These are phyloP conservation scores for Globisporangium carolinianum DNA, from an alignment of 352 stramenopile genomes.

Conservation along the genomic window DNA sequence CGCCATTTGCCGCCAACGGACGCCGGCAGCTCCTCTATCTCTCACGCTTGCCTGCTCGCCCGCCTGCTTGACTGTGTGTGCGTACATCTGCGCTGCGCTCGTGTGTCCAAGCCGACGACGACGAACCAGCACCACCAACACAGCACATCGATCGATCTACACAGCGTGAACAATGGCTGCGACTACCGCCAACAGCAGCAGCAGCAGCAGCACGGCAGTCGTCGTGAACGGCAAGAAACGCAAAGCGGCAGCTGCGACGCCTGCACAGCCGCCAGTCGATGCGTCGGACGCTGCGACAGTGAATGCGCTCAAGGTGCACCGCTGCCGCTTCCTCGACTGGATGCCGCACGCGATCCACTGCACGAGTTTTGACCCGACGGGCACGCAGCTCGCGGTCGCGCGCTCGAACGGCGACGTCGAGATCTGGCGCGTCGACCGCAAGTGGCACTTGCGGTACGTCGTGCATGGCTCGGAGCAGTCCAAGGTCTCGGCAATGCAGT, in stretches of 20 bases:
- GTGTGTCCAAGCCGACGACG: not conserved
- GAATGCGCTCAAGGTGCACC: conserved; percentile 54
- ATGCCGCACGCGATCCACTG: conserved; percentile 68
- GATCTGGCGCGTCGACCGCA: conserved; percentile 53
- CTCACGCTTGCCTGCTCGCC: not conserved
- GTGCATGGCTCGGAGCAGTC: conserved; percentile 50
- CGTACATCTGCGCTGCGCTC: not conserved
- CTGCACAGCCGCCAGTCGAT: not conserved
- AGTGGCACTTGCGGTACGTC: conserved; percentile 73
- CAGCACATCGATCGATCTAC: not conserved
- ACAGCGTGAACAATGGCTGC: too few relatives aligned
- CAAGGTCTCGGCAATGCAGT: conserved; percentile 70
- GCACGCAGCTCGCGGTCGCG: conserved; percentile 64
- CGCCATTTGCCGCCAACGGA: conserved; percentile 1
- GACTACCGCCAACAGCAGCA: too few relatives aligned
- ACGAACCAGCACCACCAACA: not conserved
- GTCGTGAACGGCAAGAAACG: conserved; percentile 4
- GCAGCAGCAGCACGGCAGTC: not conserved
- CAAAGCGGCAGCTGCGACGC: conserved; percentile 4
- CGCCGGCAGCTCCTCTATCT: not conserved
- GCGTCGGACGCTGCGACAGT: not conserved
- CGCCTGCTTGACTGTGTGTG: not conserved
- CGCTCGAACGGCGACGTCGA: conserved; percentile 78
- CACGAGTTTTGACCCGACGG: conserved; percentile 46
- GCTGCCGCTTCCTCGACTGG: conserved; percentile 82